These are phyloP conservation scores for Talaromyces sp. DNA, from an alignment of 2,329 filamentous ascomycete genomes.

Conservation along the genomic window DNA sequence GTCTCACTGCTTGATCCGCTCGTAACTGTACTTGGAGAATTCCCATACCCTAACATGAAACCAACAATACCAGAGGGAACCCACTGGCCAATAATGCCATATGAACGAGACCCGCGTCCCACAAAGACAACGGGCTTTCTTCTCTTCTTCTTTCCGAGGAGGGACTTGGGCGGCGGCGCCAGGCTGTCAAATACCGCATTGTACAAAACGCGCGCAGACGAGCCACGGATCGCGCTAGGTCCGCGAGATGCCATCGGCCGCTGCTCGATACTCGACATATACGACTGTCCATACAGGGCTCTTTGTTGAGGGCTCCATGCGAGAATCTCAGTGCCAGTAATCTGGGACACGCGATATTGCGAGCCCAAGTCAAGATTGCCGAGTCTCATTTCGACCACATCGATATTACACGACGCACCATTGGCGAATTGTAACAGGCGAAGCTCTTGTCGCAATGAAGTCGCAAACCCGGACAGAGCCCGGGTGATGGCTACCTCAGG, in stretches of 20 bases:
- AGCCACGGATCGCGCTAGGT: slow-evolving; percentile 51
- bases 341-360: slow-evolving; percentile 42
- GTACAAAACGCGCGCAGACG: slow-evolving; percentile 71
- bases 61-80: slow-evolving; percentile 72
- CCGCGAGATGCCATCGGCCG: slow-evolving; percentile 33
- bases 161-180: slow-evolving; percentile 42
- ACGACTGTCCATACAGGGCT: slow-evolving; percentile 41
- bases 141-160: slow-evolving; percentile 31
- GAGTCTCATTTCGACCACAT: slow-evolving; percentile 81
- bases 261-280: slow-evolving; percentile 40
- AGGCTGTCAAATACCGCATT: slow-evolving; percentile 87
- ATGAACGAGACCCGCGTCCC: slow-evolving; percentile 76
- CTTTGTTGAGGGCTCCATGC: slow-evolving; percentile 56
- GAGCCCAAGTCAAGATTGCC: slow-evolving; percentile 82
- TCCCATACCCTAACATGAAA: slow-evolving; percentile 73
- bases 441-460: slow-evolving; percentile 74
- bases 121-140: slow-evolving; percentile 63
- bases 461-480: slow-evolving; percentile 79
- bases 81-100: slow-evolving; percentile 79
- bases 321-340: slow-evolving; percentile 49
- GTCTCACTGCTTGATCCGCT: slow-evolving; percentile 30
- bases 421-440: slow-evolving; percentile 52
- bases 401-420: slow-evolving; percentile 44
- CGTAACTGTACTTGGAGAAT: slow-evolving; percentile 42
- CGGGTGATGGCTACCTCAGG: slow-evolving; percentile 82